These are phyloP conservation scores for Metschnikowia peoriensis DNA, from an alignment of 805 yeast genomes.

Conservation along the genomic window DNA sequence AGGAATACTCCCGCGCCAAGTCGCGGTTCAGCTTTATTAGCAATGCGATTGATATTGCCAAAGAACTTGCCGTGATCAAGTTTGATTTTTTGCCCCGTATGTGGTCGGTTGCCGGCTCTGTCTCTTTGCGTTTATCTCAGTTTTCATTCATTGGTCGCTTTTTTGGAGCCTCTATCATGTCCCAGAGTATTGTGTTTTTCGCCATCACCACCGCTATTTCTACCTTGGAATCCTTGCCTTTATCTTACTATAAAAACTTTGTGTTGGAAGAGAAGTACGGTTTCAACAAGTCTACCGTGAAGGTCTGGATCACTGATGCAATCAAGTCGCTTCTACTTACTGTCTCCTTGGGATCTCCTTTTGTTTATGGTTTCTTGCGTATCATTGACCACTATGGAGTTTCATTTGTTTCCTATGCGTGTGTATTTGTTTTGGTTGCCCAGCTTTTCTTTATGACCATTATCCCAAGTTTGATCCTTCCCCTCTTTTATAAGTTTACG, in stretches of 20 bases:
- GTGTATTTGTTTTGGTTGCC: constrained; percentile 65
- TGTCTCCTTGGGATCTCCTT: constrained; percentile 64
- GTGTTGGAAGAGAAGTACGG: constrained; percentile 91
- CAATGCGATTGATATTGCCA: constrained; percentile 48
- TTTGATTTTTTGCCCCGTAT: constrained; percentile 48
- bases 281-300: constrained; percentile 79
- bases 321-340: constrained; percentile 58
- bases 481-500: constrained; percentile 85
- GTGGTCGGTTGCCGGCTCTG: constrained; percentile 51
- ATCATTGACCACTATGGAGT: constrained; percentile 80
- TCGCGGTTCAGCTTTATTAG: constrained; percentile 62
- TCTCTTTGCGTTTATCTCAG: constrained; percentile 54
- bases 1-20: constrained; percentile 77
- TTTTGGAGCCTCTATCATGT: constrained; percentile 53
- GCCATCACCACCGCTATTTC: constrained; percentile 52
- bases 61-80: constrained; percentile 57
- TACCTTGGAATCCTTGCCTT: constrained; percentile 60
- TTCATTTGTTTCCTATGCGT: constrained; percentile 75
- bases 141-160: constrained; percentile 31
- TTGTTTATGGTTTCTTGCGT: constrained; percentile 72
- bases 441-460: constrained; percentile 75
- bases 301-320: constrained; percentile 70
- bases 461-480: constrained; percentile 84
- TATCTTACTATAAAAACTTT: constrained; percentile 73
- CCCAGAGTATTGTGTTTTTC: constrained; percentile 67